Base-by-base conservation (phyloP, 2,329 filamentous ascomycete genomes). In the Karstenula rhodostoma region DNA sequence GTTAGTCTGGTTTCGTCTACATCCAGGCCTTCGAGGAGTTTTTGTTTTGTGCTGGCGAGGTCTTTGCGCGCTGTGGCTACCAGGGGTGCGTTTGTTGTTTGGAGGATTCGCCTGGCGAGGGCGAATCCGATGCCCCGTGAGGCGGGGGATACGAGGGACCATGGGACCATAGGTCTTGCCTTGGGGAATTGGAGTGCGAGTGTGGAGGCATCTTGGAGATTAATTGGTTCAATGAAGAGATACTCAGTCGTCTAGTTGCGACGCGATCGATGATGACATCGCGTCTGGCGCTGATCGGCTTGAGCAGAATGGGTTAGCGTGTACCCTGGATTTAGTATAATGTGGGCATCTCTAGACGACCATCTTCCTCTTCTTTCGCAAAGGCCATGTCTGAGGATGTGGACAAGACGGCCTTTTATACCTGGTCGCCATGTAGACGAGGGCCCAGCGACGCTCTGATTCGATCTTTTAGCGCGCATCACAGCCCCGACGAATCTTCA, bases 121-220 rank as follows among this genome's bases (percentile, higher is more conserved):
- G 87, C 84, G 63, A 88, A 84, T 17, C 87, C 88, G 66, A 90
- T 86, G 63, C 88, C 88, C 64, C 87, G 80, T 8, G 86, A 89
- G 32, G 87, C 84, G 2, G 88, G 88, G 13, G 83, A 84, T 6
- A 87, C 79, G 19, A 87, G 73, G 17, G 78, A 78, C 81, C 82
- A 84, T 15, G 81, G 81, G 54, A 75, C 73, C 81, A 83, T 82
- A 47, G 17, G 56, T 55, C 22, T 17, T 23, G 12, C 25, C 2
- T 17, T 42, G 51, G 29, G 42, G 15, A 29, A 12, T 4, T 25
- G 5, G 19, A n/a, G 19, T 35, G 33, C 1, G 48, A 35, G 23
- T 57, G 44, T 43, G 22, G 57, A 44, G 27, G 25, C 64, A 69
- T 69, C 27, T 46, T 61, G n/a, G 15, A 27, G 29, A 9, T 32